phyloP scores from a whole-genome alignment of 1,284 basidiomycete genomes.

The Cryptococcus hybrid region DNA sequence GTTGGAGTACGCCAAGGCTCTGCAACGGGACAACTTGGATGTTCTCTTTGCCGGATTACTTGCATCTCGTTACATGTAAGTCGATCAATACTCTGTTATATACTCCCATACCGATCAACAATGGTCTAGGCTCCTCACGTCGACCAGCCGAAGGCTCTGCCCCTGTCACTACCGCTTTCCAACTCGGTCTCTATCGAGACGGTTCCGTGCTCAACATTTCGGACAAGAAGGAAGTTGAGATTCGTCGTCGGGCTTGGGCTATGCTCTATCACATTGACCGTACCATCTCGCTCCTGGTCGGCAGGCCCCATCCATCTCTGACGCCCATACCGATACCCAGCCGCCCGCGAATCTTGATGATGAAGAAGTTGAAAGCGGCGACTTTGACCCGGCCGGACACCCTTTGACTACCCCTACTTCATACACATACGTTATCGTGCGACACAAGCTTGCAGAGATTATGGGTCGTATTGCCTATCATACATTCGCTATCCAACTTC shows the following conservation, averaged over 20 bases:
- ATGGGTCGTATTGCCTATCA: constrained; percentile 52
- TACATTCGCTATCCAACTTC: constrained; percentile 52
- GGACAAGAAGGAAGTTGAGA: constrained; percentile 51
- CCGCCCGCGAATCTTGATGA: constrained; percentile 51
- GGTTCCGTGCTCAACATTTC: constrained; percentile 49
- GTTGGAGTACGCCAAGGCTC: constrained; percentile 50
- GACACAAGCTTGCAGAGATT: constrained; percentile 50
- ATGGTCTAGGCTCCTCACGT: constrained; percentile 43
- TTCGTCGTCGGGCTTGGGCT: constrained; percentile 50
- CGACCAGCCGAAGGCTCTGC: constrained; percentile 52
- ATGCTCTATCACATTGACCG: constrained; percentile 51
- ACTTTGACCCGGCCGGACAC: constrained; percentile 50
- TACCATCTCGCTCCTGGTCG: constrained; percentile 50
- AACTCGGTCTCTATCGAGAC: constrained; percentile 51
- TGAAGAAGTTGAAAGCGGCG: constrained; percentile 48
- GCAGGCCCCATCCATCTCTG: constrained; percentile 51
- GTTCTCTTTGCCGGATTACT: constrained; percentile 50
- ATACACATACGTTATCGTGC: constrained; percentile 50
- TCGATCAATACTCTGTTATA: background rate
- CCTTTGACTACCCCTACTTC: constrained; percentile 49
- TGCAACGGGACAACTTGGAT: constrained; percentile 52
- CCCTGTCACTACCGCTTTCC: constrained; percentile 51
- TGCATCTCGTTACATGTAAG: constrained; percentile 51
- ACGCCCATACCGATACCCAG: constrained; percentile 50
- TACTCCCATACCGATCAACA: background rate